These are phyloP conservation scores for Dissoconium aciculare DNA, from an alignment of 2,329 filamentous ascomycete genomes.

Conservation along the genomic window DNA sequence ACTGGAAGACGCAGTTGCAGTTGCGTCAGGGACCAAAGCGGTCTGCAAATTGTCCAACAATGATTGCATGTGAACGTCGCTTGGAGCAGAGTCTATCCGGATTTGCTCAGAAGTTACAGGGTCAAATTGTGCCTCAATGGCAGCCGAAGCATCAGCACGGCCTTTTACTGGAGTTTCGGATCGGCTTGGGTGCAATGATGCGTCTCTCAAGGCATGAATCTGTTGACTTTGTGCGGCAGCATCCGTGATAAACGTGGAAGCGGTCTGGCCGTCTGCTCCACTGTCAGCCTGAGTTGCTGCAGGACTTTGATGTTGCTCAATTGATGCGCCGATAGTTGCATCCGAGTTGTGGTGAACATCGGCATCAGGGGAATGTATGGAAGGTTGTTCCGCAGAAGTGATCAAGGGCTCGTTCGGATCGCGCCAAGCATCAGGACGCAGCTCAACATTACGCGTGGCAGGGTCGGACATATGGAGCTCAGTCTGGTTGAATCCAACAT, in stretches of 20 bases:
- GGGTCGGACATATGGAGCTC: slow-evolving; percentile 38
- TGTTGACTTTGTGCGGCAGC: neutral
- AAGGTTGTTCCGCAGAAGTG: slow-evolving; percentile 7
- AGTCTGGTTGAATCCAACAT: slow-evolving; percentile 54
- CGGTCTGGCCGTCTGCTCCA: neutral
- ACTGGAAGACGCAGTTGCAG: slow-evolving; percentile 11
- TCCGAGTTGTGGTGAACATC: slow-evolving; percentile 2
- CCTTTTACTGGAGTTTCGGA: slow-evolving; percentile 4
- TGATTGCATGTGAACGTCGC: slow-evolving; percentile 32
- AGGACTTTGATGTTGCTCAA: slow-evolving; percentile 2
- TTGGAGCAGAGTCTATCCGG: slow-evolving; percentile 8
- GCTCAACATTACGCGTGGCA: slow-evolving; percentile 21
- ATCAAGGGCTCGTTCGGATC: slow-evolving; percentile 16
- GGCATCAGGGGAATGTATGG: slow-evolving; percentile 13
- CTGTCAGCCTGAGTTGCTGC: neutral
- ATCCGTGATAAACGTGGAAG: neutral
- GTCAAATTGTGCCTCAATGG: neutral
- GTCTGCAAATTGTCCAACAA: slow-evolving; percentile 30
- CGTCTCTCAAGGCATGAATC: too few relatives aligned
- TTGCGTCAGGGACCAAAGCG: slow-evolving; percentile 20
- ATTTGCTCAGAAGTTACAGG: neutral
- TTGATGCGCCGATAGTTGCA: neutral
- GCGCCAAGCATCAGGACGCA: slow-evolving; percentile 22
- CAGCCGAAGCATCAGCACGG: slow-evolving; percentile 5
- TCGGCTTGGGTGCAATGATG: neutral